Percentiles rank a stretch among this genome's conserved stretches.
Conservation (phyloP, 768 basidiomycete species). For the Pisolithus sp. region DNA sequence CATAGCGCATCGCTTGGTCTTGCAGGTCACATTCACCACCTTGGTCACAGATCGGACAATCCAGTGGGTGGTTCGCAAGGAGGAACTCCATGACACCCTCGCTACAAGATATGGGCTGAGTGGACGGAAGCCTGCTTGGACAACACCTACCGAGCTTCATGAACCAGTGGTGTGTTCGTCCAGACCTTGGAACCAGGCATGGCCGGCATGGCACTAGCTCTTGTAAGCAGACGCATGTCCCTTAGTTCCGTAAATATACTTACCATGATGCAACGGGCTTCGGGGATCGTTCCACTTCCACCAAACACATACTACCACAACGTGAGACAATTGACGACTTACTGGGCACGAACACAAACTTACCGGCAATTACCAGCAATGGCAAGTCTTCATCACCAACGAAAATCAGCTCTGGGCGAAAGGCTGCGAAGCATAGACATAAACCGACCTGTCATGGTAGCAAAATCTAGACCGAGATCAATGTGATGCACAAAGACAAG, state of each 20-base stretch:
- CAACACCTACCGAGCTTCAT: constrained; percentile 65
- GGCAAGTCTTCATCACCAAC: constrained; percentile 53
- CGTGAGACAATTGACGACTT: constrained; percentile 1
- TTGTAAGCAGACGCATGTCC: background rate
- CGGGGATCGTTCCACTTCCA: constrained; percentile 93
- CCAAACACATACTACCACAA: constrained; percentile 83
- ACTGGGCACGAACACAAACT: constrained; percentile 22
- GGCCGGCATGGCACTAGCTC: constrained; percentile 86
- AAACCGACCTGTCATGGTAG: constrained; percentile 72
- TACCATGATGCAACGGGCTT: constrained; percentile 94
- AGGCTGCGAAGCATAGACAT: background rate
- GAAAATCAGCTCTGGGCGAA: constrained; percentile 1
- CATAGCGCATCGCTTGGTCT: constrained; percentile 99
- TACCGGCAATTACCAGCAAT: constrained; percentile 97
- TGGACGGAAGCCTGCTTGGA: background rate
- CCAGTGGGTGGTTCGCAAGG: constrained; percentile 94
- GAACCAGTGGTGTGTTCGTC: constrained; percentile 87
- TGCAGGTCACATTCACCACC: constrained; percentile 98
- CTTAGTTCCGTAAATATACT: constrained; percentile 10
- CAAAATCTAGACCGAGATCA: constrained; percentile 51
- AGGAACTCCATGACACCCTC: constrained; percentile 99
- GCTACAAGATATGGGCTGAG: constrained; percentile 32
- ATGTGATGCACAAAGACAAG: constrained; percentile 1
- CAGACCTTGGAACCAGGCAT: constrained; percentile 92
- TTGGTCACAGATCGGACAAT: constrained; percentile 98